Conservation (phyloP, 2,329 filamentous ascomycete genomes). For the Lachnellula willkommii region DNA sequence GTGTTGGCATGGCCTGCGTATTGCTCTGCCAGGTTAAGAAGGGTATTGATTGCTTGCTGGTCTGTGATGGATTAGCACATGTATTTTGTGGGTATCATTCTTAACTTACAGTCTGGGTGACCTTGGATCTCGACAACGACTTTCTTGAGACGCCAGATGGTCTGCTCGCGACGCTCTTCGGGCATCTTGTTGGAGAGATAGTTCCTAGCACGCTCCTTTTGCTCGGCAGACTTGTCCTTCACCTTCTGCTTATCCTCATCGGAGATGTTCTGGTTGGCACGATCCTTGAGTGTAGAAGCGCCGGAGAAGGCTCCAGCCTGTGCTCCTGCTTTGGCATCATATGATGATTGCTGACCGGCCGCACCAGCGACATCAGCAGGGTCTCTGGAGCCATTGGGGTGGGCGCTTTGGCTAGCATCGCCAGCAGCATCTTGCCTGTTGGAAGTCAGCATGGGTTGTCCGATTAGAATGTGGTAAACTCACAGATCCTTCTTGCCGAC, state of each 20-base stretch:
- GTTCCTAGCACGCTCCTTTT: conserved; percentile 54
- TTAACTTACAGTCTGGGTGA: conserved; percentile 71
- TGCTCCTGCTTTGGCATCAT: conserved; percentile 41
- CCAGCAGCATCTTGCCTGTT: conserved; percentile 52
- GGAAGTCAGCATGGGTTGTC: conserved; percentile 35
- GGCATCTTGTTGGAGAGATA: conserved; percentile 87
- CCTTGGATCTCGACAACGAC: conserved; percentile 96
- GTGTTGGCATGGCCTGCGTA: conserved; percentile 72
- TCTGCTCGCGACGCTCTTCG: conserved; percentile 85
- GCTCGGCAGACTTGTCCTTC: conserved; percentile 45
- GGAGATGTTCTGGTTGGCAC: conserved; percentile 56
- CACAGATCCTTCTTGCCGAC: not conserved
- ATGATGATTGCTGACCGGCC: conserved; percentile 42
- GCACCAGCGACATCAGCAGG: conserved; percentile 47
- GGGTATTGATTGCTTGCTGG: conserved; percentile 80
- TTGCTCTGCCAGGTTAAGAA: conserved; percentile 76
- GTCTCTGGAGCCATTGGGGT: conserved; percentile 50
- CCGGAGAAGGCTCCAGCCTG: conserved; percentile 38
- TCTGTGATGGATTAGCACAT: conserved; percentile 43
- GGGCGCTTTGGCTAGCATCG: conserved; percentile 51
- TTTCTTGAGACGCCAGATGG: conserved; percentile 91
- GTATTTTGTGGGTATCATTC: not conserved
- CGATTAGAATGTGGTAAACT: not conserved
- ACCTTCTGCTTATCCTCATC: conserved; percentile 52
- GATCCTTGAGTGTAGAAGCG: conserved; percentile 45